Conservation (phyloP, 345 rosid genomes). For the Melastoma malabathricum region DNA sequence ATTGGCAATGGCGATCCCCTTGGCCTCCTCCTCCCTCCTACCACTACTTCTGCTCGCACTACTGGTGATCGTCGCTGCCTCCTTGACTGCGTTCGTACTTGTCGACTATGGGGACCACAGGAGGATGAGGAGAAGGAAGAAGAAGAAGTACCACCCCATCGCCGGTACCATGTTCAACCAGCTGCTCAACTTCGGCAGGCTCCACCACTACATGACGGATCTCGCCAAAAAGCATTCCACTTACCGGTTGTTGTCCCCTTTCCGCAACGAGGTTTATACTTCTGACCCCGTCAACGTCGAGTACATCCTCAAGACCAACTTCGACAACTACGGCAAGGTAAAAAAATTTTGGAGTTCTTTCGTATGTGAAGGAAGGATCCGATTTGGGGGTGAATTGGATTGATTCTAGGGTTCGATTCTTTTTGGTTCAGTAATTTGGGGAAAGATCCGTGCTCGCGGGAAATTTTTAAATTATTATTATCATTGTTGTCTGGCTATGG, state of each 20-base stretch:
- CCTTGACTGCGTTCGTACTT: no score
- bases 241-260: slow-evolving; percentile 32
- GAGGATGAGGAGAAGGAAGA: slow-evolving; percentile 1
- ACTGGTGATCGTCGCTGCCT: no score
- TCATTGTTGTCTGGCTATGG: no score
- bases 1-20: not conserved
- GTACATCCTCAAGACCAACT: slow-evolving; percentile 36
- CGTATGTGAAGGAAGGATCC: no score
- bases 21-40: no score
- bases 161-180: slow-evolving; percentile 42
- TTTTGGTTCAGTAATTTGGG: no score
- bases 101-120: not conserved
- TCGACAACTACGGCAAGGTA: slow-evolving; percentile 36
- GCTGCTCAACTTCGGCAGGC: slow-evolving; percentile 35
- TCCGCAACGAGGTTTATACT: slow-evolving; percentile 36
- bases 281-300: slow-evolving; percentile 34
- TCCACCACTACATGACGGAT: slow-evolving; percentile 41
- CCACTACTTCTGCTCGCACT: no score
- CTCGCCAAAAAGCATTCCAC: slow-evolving; percentile 30
- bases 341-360: no score
- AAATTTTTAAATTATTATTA: no score
- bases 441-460: no score
- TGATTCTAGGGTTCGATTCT: no score
- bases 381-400: no score
- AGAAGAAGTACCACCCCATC: slow-evolving; percentile 31